These are phyloP conservation scores for Coccomyxa subellipsoidea DNA, from an alignment of 163 green algal genomes.

Conservation along the genomic window DNA sequence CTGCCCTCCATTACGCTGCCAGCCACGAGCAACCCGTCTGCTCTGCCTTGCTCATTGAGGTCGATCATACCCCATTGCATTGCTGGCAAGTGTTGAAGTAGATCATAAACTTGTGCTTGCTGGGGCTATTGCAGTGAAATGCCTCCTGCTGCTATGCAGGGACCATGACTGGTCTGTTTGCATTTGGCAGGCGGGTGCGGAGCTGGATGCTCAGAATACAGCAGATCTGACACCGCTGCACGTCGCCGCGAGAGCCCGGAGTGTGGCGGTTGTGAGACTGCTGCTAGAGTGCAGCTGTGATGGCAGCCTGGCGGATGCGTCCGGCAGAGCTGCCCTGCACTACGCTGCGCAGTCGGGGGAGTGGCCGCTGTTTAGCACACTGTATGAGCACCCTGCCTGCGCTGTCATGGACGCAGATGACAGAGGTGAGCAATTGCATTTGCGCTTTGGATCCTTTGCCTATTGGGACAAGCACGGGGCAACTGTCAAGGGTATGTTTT, in stretches of 20 bases:
- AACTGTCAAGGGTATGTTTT: not conserved
- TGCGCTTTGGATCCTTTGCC: not conserved
- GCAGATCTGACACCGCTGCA: conserved; percentile 29
- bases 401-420: conserved; percentile 18
- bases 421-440: conserved; percentile 5
- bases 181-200: conserved; percentile 15
- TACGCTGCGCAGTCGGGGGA: conserved; percentile 41
- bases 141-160: too few species aligned
- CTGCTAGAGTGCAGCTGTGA: conserved; percentile 25
- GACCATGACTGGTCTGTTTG: not conserved
- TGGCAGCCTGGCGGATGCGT: conserved; percentile 19
- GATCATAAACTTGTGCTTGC: too few species aligned
- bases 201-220: conserved; percentile 19
- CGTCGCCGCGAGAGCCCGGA: conserved; percentile 21
- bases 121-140: too few species aligned
- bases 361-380: conserved; percentile 27
- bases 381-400: conserved; percentile 18
- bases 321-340: conserved; percentile 40
- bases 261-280: not conserved
- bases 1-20: conserved; percentile 49
- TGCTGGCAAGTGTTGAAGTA: too few species aligned
- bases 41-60: conserved; percentile 33
- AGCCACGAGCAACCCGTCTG: conserved; percentile 19
- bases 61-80: not conserved
- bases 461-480: too few species aligned